Evolutionary conservation across 163 green algal genomes (phyloP).

Genomic region (Scenedesmus sp.): DNA sequence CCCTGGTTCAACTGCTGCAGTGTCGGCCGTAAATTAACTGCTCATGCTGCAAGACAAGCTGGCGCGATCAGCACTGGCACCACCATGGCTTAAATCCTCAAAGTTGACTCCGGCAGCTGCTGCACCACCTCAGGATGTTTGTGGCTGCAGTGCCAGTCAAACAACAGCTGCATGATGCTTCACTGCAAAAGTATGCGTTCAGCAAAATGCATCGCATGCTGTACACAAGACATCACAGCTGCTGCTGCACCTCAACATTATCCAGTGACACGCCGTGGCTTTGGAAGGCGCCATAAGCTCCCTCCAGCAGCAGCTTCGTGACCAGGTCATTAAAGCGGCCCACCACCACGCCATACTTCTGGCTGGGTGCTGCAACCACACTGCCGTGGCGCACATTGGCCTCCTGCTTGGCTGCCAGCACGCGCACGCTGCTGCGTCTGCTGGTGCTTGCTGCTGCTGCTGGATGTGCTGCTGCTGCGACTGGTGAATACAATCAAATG

Average conservation of each 20-base stretch:
- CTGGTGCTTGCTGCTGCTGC: conserved; percentile 4
- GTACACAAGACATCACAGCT: background rate
- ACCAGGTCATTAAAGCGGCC: conserved; percentile 96
- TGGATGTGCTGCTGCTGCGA: background rate
- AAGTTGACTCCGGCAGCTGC: no score
- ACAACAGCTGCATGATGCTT: background rate
- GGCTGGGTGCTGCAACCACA: conserved; percentile 52
- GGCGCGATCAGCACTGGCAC: background rate
- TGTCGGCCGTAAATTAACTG: background rate
- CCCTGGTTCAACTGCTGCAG: background rate
- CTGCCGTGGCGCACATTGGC: conserved; percentile 45
- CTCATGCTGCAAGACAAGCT: background rate
- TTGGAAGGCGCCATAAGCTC: conserved; percentile 82
- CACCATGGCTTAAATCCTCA: no score
- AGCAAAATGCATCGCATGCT: background rate
- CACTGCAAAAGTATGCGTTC: background rate
- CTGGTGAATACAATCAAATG: background rate
- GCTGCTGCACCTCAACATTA: conserved; percentile 78
- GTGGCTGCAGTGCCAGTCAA: no score
- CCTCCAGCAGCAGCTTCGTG: conserved; percentile 92
- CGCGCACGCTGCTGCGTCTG: conserved; percentile 8
- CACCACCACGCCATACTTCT: conserved; percentile 85
- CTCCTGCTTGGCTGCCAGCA: conserved; percentile 14
- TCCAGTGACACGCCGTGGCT: conserved; percentile 76
- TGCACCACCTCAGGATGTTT: no score